Percentiles rank a stretch among this genome's conserved stretches.
Evolutionary conservation across 179 eudicot species (phyloP).

Genomic region (Carnegiea gigantea): DNA sequence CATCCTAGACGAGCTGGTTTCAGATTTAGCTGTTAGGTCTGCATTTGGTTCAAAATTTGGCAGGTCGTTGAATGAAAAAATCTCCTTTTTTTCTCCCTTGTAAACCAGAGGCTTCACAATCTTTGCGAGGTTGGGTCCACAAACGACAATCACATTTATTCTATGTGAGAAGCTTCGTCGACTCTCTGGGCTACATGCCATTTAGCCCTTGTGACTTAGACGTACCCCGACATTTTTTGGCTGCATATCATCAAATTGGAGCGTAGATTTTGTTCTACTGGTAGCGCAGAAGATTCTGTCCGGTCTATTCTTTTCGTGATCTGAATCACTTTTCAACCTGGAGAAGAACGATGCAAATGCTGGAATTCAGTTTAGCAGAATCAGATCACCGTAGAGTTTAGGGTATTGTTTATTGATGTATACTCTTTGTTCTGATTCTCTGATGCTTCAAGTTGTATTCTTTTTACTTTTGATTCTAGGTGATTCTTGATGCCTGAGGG

Average conservation of each 20-base stretch:
- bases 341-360: slow-evolving; percentile 9
- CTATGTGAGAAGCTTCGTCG: slow-evolving; percentile 87
- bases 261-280: background rate
- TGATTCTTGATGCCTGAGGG: slow-evolving; percentile 12
- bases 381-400: background rate
- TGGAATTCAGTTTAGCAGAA: slow-evolving; percentile 10
- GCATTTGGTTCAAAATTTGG: background rate
- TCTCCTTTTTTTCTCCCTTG: background rate
- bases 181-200: slow-evolving; percentile 73
- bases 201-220: slow-evolving; percentile 31
- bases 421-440: background rate
- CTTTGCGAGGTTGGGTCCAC: slow-evolving; percentile 90
- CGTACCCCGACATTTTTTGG: background rate
- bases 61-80: background rate
- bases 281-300: slow-evolving; percentile 6
- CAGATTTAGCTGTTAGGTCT: background rate
- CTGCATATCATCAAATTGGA: background rate
- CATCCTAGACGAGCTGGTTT: background rate
- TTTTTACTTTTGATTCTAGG: slow-evolving; percentile 5
- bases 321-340: background rate
- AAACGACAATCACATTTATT: slow-evolving; percentile 78
- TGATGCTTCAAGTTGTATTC: background rate
- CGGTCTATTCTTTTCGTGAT: slow-evolving; percentile 26
- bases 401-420: background rate
- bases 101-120: slow-evolving; percentile 68